A percentile compares a stretch with the other conserved stretches of the same genome.
These are phyloP conservation scores for Podila horticola DNA, from an alignment of 192 early-diverging fungal species.

Conservation along the genomic window DNA sequence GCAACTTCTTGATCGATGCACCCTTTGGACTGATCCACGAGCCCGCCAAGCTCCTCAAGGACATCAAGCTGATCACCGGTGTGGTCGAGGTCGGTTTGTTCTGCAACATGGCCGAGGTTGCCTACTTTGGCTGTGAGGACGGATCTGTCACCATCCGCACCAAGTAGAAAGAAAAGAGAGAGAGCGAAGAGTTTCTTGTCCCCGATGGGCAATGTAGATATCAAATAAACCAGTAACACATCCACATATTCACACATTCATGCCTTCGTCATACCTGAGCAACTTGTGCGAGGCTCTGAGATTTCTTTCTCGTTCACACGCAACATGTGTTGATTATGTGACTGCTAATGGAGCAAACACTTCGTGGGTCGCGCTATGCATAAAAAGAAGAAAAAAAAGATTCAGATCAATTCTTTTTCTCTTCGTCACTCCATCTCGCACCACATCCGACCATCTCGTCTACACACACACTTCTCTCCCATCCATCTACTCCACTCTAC, in stretches of 20 bases:
- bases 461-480: background rate
- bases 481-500: background rate
- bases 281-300: no score
- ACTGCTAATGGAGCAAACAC: no score
- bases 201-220: background rate
- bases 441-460: background rate
- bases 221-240: background rate
- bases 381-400: background rate
- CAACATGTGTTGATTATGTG: no score
- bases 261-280: no score
- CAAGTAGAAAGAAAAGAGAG: constrained; percentile 13
- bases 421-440: background rate
- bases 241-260: no score
- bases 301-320: no score
- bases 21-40: constrained; percentile 80
- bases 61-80: constrained; percentile 82
- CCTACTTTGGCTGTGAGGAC: constrained; percentile 88
- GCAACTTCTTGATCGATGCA: constrained; percentile 92
- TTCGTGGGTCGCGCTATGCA: background rate
- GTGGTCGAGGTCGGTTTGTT: constrained; percentile 96
- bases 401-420: constrained; percentile 1
- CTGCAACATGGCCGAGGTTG: constrained; percentile 82
- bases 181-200: background rate
- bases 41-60: constrained; percentile 56
- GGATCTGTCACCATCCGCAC: constrained; percentile 65